Evolutionary conservation across 2,329 filamentous ascomycete genomes (phyloP), one percentile per base, ranked within the genome.

Genomic region (Aspergillus puulaauensis): DNA sequence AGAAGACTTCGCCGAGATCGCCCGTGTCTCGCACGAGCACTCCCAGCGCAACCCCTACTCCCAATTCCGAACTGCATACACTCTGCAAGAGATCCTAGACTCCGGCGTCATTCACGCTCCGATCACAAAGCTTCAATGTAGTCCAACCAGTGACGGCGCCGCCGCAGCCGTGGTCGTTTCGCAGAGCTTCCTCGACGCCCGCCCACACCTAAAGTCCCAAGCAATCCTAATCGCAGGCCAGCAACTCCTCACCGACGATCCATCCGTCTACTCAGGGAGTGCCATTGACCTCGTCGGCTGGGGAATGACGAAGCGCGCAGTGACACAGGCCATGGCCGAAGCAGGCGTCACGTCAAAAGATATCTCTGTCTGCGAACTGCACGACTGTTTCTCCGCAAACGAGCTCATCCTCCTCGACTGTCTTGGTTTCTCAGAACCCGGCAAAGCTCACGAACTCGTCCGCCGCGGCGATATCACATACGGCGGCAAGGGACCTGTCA

Each of bases 301-400:
- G 73, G 86, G 88, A 61, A 98, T 97, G 93, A 87, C 86, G 14
- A 82, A 86, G 93, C 93, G 1, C 87, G 86, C 7, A 75, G 81
- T 59, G 78, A 54, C 27, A 23, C 33, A 80, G 0, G 93, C 93
- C n/a, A 80, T 90, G 61, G 80, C 78, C 33, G 90, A 98, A 77
- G 83, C 85, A 23, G 79, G 90, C 60, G 82, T 86, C 2, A 78
- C 77, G 3, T 79, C 89, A 0, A 75, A 79, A 31, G 90, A 96
- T 63, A 83, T 93, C 61, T 86, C 89, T 68, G 90, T 98, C 17
- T 92, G 91, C 70, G 93, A 98, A 79, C 81, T 98, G 59, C 95
- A 98, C 77, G 95, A 98, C 79, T 98, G 95, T 80, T 98, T 98
- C 83, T 92, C 88, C n/a, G 88, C 93, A 23, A 98, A 98, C 74